Base-by-base conservation (phyloP, 306 rosid genomes). In the Quillaja saponaria region DNA sequence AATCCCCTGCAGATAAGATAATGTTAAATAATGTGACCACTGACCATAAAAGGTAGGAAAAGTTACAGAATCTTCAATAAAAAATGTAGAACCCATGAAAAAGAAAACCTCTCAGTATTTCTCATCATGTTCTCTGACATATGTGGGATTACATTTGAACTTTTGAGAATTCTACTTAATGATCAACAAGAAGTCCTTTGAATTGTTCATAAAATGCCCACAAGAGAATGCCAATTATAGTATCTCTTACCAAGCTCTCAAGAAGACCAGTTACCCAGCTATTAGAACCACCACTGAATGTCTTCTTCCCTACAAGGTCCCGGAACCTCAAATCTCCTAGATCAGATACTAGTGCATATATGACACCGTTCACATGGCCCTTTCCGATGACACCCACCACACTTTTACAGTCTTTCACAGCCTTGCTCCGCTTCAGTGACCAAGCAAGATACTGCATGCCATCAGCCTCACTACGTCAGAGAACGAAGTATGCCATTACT, bases 351-450 rank as follows among this genome's bases (percentile, higher is more conserved):
- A 89, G 57, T 28, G 94, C 72, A 41, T 89, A 80, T 66, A 92
- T 69, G 12, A 92, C 94, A 18, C 96, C 95, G 28, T 86, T 92
- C 95, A 92, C 79, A 73, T 86, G 95, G 37, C 98, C 96, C 50
- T 84, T 88, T 60, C 98, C 98, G 59, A 88, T 84, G 13, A 92
- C 96, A 39, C 95, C 98, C 37, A 88, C 96, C 72, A 92, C 96
- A 13, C 58, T 56, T 63, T 82, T 88, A 45, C 98, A 62, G 49
- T 83, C 82, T 52, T 92, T 88, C 63, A 92, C 98, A 8, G 96
- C 96, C 73, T 92, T 92, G 84, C 95, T 86, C 56, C 96, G 45
- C 85, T 92, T 89, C 47, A 89, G 25, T 46, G 96, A 92, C 96
- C 98, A 88, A 41, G 94, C 98, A 25, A 92, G 81, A 73, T 86